phyloP scores from a whole-genome alignment of 2,329 filamentous ascomycete species.

The Penicillium corylophilum region DNA sequence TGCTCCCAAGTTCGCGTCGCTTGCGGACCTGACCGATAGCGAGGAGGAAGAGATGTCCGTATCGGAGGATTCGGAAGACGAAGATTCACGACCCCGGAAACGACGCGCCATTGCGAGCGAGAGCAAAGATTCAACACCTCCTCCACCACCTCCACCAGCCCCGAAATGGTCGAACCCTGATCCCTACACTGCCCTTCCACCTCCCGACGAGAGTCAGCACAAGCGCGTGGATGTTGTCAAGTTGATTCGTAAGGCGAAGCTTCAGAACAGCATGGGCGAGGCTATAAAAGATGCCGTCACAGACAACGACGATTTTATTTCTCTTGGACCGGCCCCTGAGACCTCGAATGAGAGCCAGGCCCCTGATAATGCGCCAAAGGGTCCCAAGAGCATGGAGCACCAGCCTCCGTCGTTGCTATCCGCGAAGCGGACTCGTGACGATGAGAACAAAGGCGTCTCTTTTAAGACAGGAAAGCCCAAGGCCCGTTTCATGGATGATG shows the following conservation, averaged over 20 bases:
- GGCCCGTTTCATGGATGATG: slow-evolving; percentile 52
- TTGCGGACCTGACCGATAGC: slow-evolving; percentile 45
- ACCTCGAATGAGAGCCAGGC: slow-evolving; percentile 37
- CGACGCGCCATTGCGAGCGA: slow-evolving; percentile 34
- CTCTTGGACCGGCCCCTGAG: slow-evolving; percentile 65
- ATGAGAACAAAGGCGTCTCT: slow-evolving; percentile 63
- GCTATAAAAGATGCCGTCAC: slow-evolving; percentile 57
- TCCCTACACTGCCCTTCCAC: slow-evolving; percentile 84
- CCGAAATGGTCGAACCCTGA: slow-evolving; percentile 97
- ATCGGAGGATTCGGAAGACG: slow-evolving; percentile 39
- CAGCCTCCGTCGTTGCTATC: slow-evolving; percentile 56
- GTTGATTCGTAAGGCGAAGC: slow-evolving; percentile 83
- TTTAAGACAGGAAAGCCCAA: slow-evolving; percentile 53
- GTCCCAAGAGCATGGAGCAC: slow-evolving; percentile 32
- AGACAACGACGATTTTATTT: slow-evolving; percentile 79
- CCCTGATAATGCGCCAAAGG: slow-evolving; percentile 40
- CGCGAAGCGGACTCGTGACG: slow-evolving; percentile 72
- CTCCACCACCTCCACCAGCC: slow-evolving; percentile 27
- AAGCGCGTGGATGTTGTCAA: slow-evolving; percentile 88
- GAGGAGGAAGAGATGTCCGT: slow-evolving; percentile 49
- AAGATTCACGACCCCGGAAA: slow-evolving; percentile 38
- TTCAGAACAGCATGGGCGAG: slow-evolving; percentile 52
- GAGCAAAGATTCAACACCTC: slow-evolving; percentile 10
- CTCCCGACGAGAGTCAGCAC: slow-evolving; percentile 67
- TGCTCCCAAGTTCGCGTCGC: slow-evolving; percentile 34